Percentiles rank a stretch among this genome's conserved stretches.
These are phyloP conservation scores for Hippophae tibetana DNA, from an alignment of 306 rosid species.

Conservation along the genomic window DNA sequence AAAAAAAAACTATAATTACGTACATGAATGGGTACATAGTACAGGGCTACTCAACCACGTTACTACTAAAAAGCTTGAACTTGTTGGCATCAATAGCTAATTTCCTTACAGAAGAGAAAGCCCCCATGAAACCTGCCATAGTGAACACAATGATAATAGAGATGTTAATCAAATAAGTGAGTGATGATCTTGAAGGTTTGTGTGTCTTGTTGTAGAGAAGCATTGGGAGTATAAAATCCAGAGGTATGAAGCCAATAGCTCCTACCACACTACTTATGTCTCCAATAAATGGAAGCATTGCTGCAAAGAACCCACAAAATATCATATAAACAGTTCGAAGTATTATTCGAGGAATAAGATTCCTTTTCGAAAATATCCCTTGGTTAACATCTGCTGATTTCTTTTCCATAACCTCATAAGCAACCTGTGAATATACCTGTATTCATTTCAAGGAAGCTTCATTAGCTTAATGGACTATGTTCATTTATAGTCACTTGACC, in stretches of 20 bases:
- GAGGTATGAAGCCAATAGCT: conserved; percentile 85
- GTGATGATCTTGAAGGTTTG: conserved; percentile 60
- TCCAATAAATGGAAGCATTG: conserved; percentile 92
- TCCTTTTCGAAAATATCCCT: conserved; percentile 74
- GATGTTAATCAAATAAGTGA: conserved; percentile 61
- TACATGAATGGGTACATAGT: neutral
- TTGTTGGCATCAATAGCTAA: conserved; percentile 66
- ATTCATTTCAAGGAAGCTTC: neutral
- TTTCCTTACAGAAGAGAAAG: conserved; percentile 75
- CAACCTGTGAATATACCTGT: conserved; percentile 98
- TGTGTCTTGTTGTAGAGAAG: conserved; percentile 74
- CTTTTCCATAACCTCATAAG: conserved; percentile 91
- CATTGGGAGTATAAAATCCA: conserved; percentile 91
- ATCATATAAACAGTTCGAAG: conserved; percentile 69
- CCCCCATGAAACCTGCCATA: conserved; percentile 65
- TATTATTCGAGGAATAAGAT: conserved; percentile 66
- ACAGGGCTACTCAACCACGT: conserved; percentile 42
- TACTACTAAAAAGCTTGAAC: conserved; percentile 64
- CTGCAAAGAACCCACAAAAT: conserved; percentile 71
- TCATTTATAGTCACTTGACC: too few species aligned
- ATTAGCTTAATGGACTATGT: too few species aligned
- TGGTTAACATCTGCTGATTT: conserved; percentile 69
- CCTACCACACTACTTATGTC: conserved; percentile 83
- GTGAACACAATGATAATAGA: conserved; percentile 67
- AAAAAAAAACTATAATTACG: too few species aligned